phyloP scores from a whole-genome alignment of 306 rosid species.

The Prunus dulcis region DNA sequence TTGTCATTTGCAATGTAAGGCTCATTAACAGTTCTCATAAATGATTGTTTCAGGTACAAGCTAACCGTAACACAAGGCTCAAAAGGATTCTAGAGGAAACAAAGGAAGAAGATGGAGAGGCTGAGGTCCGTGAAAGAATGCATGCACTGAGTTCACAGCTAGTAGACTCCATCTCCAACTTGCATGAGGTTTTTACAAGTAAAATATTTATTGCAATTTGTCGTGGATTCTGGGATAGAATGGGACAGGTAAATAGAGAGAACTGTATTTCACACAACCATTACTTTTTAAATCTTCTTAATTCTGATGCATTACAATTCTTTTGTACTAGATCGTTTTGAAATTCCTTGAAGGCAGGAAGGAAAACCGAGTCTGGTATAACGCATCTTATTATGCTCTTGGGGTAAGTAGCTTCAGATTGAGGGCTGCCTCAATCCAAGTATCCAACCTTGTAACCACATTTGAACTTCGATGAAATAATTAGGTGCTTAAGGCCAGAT shows the following conservation, averaged over 20 bases:
- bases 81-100: slow-evolving; percentile 91
- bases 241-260: slow-evolving; percentile 75
- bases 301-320: slow-evolving; percentile 11
- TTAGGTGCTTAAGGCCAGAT: too few relatives aligned
- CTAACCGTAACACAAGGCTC: slow-evolving; percentile 63
- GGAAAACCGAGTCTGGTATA: slow-evolving; percentile 89
- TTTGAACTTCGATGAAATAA: too few relatives aligned
- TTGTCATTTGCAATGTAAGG: background rate
- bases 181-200: slow-evolving; percentile 82
- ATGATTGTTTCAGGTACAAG: slow-evolving; percentile 61
- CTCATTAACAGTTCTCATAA: background rate
- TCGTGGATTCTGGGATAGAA: slow-evolving; percentile 92
- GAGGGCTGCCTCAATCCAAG: background rate
- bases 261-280: background rate
- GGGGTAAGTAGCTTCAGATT: slow-evolving; percentile 56
- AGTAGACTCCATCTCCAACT: slow-evolving; percentile 71
- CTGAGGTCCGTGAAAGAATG: slow-evolving; percentile 92
- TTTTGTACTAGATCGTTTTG: slow-evolving; percentile 57
- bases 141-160: slow-evolving; percentile 74
- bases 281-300: slow-evolving; percentile 8
- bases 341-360: slow-evolving; percentile 92
- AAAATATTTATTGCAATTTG: slow-evolving; percentile 72
- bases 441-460: too few relatives aligned
- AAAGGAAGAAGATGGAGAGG: slow-evolving; percentile 88
- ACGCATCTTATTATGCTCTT: slow-evolving; percentile 89